Conservation (phyloP, 768 basidiomycete species). For the Cystobasidium tubakii region DNA sequence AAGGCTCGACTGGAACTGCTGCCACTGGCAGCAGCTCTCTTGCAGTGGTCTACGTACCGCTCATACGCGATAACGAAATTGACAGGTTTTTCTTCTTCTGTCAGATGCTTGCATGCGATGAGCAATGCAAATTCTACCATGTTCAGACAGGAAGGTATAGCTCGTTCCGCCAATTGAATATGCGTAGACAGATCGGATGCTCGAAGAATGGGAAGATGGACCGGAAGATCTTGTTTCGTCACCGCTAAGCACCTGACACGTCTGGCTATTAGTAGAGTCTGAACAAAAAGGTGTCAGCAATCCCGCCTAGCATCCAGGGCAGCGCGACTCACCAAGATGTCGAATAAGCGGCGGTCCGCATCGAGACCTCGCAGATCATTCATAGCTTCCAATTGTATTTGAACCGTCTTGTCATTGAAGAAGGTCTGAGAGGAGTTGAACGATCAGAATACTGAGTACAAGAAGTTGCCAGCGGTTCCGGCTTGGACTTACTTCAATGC, state of each 20-base stretch:
- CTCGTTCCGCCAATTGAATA: conserved; percentile 12
- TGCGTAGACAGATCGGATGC: conserved; percentile 62
- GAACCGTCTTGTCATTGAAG: conserved; percentile 13
- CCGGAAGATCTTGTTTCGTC: neutral
- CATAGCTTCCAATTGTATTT: neutral
- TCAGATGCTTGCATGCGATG: conserved; percentile 72
- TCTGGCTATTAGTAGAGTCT: neutral
- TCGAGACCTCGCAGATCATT: conserved; percentile 7
- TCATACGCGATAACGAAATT: conserved; percentile 90
- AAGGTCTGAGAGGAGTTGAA: neutral
- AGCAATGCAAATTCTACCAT: conserved; percentile 61
- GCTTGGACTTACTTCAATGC: conserved; percentile 54
- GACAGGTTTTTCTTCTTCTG: conserved; percentile 72
- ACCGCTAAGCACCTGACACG: neutral
- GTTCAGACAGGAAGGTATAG: neutral
- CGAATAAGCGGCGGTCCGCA: conserved; percentile 24
- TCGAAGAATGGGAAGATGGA: neutral
- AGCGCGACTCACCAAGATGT: neutral
- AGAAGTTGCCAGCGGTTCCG: neutral
- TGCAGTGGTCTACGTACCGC: conserved; percentile 47
- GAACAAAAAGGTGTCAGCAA: neutral
- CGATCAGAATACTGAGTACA: neutral
- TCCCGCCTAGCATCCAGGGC: neutral
- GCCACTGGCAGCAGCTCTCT: conserved; percentile 31
- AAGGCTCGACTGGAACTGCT: conserved; percentile 28